Evolutionary conservation across 179 eudicot species (phyloP), one percentile per base, ranked within the genome.

Genomic region (Dionaea muscipula): DNA sequence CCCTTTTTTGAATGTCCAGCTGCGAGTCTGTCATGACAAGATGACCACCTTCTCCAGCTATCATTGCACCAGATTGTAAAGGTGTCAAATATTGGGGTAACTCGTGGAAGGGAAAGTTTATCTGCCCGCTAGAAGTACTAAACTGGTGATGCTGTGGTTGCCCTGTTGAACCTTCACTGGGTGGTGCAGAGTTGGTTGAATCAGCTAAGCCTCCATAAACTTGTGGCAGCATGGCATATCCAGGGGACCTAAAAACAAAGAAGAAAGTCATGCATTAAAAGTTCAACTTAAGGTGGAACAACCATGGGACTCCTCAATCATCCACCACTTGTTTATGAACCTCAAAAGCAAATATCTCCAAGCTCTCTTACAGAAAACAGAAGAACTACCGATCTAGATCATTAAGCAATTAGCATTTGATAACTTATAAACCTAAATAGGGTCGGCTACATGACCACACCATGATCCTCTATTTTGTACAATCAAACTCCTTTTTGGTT

Each of bases 231-330:
- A 73, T 58, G 27, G 81, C 82, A 63, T 76, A 82, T 46, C 94
- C 97, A 53, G 84, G 80, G 38, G 77, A 65, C 97, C 97, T 86
- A 80, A 25, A 56, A 19, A 53, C 36, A 38, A 43, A n/a, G 14
- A 54, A 55, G 24, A 17, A 14, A 3, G 51, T 25, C 45, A 25
- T 20, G 31, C n/a, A n/a, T n/a, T n/a, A n/a, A n/a, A n/a, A n/a
- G n/a, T n/a, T n/a, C n/a, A n/a, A n/a, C n/a, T n/a, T n/a, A n/a
- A n/a, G n/a, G n/a, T n/a, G n/a, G n/a, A n/a, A n/a, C n/a, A n/a
- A n/a, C n/a, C n/a, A n/a, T n/a, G n/a, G n/a, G n/a, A n/a, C n/a
- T n/a, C n/a, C n/a, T n/a, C n/a, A n/a, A n/a, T 31, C 35, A 31
- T 31, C 35, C 5, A 31, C 8, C 5, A 31, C 35, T 31, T 11